phyloP scores from a whole-genome alignment of 176 grass and related monocot species.

The Hsuehochloa calcarea region DNA sequence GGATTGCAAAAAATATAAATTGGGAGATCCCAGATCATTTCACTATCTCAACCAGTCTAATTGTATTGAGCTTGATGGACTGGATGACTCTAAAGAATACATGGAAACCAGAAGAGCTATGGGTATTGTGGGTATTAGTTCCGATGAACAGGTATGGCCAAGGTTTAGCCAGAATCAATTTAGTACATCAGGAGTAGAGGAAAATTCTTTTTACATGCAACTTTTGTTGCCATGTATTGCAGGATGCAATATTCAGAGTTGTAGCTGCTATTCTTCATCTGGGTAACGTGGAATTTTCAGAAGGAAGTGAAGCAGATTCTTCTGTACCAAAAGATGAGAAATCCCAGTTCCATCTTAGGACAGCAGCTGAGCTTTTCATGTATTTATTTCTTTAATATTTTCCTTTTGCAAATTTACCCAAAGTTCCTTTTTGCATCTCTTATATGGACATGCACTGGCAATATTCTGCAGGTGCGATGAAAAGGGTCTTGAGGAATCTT shows the following conservation, averaged over 20 bases:
- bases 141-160: conserved; percentile 71
- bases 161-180: conserved; percentile 16
- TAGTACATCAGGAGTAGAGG: background rate
- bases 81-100: conserved; percentile 87
- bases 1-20: conserved; percentile 71
- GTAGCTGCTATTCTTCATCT: conserved; percentile 99
- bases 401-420: conserved; percentile 9
- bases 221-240: conserved; percentile 3
- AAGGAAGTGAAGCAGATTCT: conserved; percentile 85
- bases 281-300: conserved; percentile 89
- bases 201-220: background rate
- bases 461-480: conserved; percentile 70
- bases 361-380: conserved; percentile 97
- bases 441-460: conserved; percentile 28
- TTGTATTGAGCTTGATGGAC: conserved; percentile 72
- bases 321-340: conserved; percentile 86
- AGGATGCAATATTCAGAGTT: conserved; percentile 95
- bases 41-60: conserved; percentile 97
- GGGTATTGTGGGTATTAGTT: conserved; percentile 80
- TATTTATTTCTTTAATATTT: conserved; percentile 36
- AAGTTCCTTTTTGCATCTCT: conserved; percentile 1
- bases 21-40: conserved; percentile 75
- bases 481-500: conserved; percentile 75
- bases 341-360: conserved; percentile 78
- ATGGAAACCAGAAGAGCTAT: conserved; percentile 86